A percentile compares a stretch with the other conserved stretches of the same genome.
These are phyloP conservation scores for Clitocybe nebularis DNA, from an alignment of 1,284 basidiomycete genomes.

Conservation along the genomic window DNA sequence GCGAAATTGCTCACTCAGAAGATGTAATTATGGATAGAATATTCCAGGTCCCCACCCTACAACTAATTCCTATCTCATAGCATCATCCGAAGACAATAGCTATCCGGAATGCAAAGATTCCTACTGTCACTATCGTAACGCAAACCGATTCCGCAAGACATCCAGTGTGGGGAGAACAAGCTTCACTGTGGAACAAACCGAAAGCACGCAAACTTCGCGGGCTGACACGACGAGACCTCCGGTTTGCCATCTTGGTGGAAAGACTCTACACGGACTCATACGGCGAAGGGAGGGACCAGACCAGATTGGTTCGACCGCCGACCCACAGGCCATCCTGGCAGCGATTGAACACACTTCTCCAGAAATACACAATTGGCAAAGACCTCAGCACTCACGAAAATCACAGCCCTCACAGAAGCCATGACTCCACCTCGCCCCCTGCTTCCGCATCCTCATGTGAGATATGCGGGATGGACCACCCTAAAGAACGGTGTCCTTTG, in stretches of 20 bases:
- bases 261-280: constrained; percentile 14
- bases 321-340: constrained; percentile 2
- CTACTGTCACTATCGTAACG: constrained; percentile 9
- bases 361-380: not conserved
- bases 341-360: not conserved
- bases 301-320: not conserved
- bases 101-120: constrained; percentile 2
- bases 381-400: not conserved
- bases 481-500: constrained; percentile 1
- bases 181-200: constrained; percentile 13
- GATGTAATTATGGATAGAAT: constrained; percentile 11
- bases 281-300: not conserved
- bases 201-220: constrained; percentile 17
- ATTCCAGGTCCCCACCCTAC: not conserved
- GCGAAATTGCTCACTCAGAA: constrained; percentile 13
- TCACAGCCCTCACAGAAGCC: not conserved
- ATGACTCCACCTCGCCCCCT: not conserved
- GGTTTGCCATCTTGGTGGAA: constrained; percentile 40
- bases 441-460: not conserved
- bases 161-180: too few relatives aligned
- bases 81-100: constrained; percentile 19
- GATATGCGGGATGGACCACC: constrained; percentile 5
- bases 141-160: constrained; percentile 16
- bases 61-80: constrained; percentile 9
- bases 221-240: constrained; percentile 51